These are phyloP conservation scores for Curvularia verruculosa DNA, from an alignment of 2,329 filamentous ascomycete genomes.

Conservation along the genomic window DNA sequence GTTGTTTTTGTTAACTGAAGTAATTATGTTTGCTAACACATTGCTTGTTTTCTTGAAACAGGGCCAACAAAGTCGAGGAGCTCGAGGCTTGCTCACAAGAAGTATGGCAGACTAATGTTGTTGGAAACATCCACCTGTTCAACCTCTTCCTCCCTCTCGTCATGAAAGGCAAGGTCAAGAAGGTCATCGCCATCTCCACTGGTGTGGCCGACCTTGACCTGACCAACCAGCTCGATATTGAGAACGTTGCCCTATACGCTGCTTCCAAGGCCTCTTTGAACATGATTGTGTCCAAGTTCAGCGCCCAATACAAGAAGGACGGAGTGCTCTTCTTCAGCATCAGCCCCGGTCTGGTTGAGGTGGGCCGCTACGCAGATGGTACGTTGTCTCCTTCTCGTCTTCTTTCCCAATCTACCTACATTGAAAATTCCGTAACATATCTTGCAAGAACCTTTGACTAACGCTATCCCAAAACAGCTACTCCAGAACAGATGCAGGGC, in stretches of 20 bases:
- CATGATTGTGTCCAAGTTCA: slow-evolving; percentile 51
- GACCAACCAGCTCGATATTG: slow-evolving; percentile 29
- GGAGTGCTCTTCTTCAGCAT: slow-evolving; percentile 32
- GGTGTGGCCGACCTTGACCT: slow-evolving; percentile 46
- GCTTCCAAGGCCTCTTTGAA: slow-evolving; percentile 52
- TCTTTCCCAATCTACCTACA: too few species aligned
- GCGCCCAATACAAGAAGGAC: slow-evolving; percentile 37
- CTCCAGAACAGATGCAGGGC: slow-evolving; percentile 3
- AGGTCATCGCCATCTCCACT: slow-evolving; percentile 51
- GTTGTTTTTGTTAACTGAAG: not conserved
- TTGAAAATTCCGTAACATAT: not conserved
- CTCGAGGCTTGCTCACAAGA: slow-evolving; percentile 13
- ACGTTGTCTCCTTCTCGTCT: not conserved
- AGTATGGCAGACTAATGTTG: slow-evolving; percentile 37
- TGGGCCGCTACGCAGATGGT: slow-evolving; percentile 19
- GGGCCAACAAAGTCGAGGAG: slow-evolving; percentile 11
- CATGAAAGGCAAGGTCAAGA: slow-evolving; percentile 48
- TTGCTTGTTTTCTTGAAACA: not conserved
- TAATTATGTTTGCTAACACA: not conserved
- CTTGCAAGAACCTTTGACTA: not conserved
- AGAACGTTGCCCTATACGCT: slow-evolving; percentile 42
- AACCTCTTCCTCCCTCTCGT: slow-evolving; percentile 53
- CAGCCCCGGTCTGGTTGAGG: slow-evolving; percentile 29
- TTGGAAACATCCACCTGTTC: slow-evolving; percentile 41
- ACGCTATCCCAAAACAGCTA: not conserved